Evolutionary conservation across 2,329 filamentous ascomycete genomes (phyloP).

Genomic region (Epicoccum nigrum): DNA sequence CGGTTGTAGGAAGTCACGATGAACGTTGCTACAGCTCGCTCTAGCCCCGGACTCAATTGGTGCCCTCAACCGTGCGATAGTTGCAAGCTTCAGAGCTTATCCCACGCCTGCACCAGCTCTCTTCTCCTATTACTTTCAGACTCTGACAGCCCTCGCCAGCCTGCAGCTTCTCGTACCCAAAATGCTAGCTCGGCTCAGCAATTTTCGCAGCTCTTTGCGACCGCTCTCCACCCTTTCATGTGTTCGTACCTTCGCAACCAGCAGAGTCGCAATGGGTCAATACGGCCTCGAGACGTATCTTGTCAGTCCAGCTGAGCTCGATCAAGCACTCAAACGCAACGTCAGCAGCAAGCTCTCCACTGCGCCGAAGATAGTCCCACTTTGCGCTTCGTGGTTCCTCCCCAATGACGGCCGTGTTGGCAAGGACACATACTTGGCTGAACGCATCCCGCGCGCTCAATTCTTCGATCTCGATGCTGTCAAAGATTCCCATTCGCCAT

Average conservation of each 20-base stretch:
- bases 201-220: conserved; percentile 29
- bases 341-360: conserved; percentile 79
- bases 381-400: conserved; percentile 95
- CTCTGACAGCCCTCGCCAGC: conserved; percentile 8
- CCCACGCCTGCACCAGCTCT: conserved; percentile 7
- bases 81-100: conserved; percentile 10
- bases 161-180: conserved; percentile 35
- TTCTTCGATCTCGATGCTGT: conserved; percentile 97
- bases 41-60: conserved; percentile 20
- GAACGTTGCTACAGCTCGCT: conserved; percentile 9
- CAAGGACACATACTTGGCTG: conserved; percentile 77
- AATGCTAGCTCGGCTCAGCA: conserved; percentile 18
- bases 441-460: conserved; percentile 84
- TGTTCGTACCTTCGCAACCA: conserved; percentile 18
- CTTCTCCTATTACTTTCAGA: neutral
- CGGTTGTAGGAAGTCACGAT: conserved; percentile 6
- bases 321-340: conserved; percentile 82
- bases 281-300: conserved; percentile 76
- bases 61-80: conserved; percentile 25
- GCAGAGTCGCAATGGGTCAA: conserved; percentile 37
- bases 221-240: conserved; percentile 25
- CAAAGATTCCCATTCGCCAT: conserved; percentile 84
- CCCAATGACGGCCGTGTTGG: conserved; percentile 88
- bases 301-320: conserved; percentile 81
- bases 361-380: conserved; percentile 80